Conservation (phyloP, 495 filamentous ascomycete species). For the Penicillium paxilli region DNA sequence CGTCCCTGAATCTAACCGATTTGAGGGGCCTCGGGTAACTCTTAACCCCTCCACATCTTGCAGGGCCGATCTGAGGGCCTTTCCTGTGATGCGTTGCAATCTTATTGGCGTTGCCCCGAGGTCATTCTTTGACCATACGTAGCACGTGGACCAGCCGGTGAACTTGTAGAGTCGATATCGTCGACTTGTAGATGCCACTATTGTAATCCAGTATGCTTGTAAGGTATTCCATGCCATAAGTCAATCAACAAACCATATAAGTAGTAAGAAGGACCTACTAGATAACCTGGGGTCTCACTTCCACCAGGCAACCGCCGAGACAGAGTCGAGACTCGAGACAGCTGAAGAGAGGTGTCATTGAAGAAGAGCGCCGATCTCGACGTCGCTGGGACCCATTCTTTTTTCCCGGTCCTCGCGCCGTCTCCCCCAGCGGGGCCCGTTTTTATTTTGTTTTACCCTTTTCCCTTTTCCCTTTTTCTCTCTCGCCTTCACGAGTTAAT, state of each 20-base stretch:
- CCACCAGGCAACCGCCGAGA: too few relatives aligned
- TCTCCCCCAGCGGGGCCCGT: slow-evolving; percentile 13
- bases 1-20: slow-evolving; percentile 9
- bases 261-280: too few relatives aligned
- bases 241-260: too few relatives aligned
- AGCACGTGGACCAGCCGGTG: slow-evolving; percentile 4
- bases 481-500: background rate
- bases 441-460: slow-evolving; percentile 10
- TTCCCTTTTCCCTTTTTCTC: slow-evolving; percentile 1
- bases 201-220: too few relatives aligned
- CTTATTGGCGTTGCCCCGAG: slow-evolving; percentile 19
- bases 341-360: background rate
- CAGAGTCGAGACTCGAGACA: too few relatives aligned
- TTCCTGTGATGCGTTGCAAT: slow-evolving; percentile 7
- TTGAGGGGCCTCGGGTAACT: slow-evolving; percentile 15
- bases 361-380: slow-evolving; percentile 10
- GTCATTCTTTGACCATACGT: background rate
- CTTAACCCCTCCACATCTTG: slow-evolving; percentile 21
- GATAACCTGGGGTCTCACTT: too few relatives aligned
- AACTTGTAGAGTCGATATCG: too few relatives aligned
- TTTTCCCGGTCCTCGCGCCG: slow-evolving; percentile 6
- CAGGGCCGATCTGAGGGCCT: slow-evolving; percentile 16
- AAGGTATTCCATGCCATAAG: too few relatives aligned
- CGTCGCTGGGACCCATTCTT: slow-evolving; percentile 6
- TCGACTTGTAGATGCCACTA: too few relatives aligned